These are phyloP conservation scores for Aspergillus bombycis DNA, from an alignment of 2,329 filamentous ascomycete genomes.

Conservation along the genomic window DNA sequence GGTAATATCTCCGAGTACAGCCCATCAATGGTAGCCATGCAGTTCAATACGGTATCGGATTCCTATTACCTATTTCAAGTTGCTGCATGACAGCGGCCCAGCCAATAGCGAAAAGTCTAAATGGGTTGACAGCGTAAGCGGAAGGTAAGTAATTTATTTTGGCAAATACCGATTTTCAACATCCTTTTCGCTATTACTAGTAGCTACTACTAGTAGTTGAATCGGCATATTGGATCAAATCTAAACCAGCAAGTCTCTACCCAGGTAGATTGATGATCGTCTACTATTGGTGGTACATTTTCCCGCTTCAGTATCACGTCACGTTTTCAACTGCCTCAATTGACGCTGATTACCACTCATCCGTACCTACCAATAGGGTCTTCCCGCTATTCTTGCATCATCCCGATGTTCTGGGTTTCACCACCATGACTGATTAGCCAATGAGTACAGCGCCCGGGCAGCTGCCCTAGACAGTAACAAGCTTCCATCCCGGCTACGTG, in stretches of 20 bases:
- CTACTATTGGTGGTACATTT: background rate
- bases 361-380: background rate
- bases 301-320: background rate
- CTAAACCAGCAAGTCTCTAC: too few relatives aligned
- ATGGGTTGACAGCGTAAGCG: background rate
- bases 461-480: background rate
- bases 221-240: background rate
- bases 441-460: background rate
- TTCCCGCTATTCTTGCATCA: background rate
- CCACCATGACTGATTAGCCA: background rate
- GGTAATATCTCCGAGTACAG: background rate
- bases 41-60: background rate
- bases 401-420: background rate
- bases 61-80: background rate
- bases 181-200: too few relatives aligned
- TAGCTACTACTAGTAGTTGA: too few relatives aligned
- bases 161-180: background rate
- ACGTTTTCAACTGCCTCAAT: background rate
- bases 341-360: background rate
- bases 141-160: background rate
- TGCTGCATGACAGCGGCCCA: background rate
- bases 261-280: background rate
- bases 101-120: background rate
- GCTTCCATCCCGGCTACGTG: conserved; percentile 1
- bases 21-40: background rate